Evolutionary conservation across 768 basidiomycete genomes (phyloP).

Genomic region (Suillus tomentosus): DNA sequence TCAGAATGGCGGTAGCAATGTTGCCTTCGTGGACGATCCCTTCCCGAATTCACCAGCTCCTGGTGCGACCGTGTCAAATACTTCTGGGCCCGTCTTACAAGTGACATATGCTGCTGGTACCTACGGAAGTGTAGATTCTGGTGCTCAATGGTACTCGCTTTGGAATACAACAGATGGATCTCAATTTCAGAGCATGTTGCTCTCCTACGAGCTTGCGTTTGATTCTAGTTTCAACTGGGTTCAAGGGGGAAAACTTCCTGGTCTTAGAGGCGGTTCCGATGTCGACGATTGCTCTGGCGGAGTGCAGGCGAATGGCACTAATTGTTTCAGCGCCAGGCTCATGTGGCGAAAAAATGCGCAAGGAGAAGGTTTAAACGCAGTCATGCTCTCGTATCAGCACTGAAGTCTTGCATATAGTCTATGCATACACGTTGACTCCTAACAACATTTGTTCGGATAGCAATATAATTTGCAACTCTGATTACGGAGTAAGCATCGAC

Average conservation of each 20-base stretch:
- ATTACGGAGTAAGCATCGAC: conserved; percentile 76
- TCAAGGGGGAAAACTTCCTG: conserved; percentile 76
- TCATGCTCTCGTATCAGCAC: not conserved
- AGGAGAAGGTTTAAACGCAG: conserved; percentile 62
- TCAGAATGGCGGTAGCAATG: conserved; percentile 54
- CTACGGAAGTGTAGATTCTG: conserved; percentile 61
- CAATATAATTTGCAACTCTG: conserved; percentile 65
- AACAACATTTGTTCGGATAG: conserved; percentile 58
- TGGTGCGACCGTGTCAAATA: conserved; percentile 29
- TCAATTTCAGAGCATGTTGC: conserved; percentile 64
- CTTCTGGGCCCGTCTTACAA: conserved; percentile 46
- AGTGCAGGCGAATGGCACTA: conserved; percentile 55
- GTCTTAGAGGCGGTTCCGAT: conserved; percentile 67
- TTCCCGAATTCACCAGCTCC: conserved; percentile 54
- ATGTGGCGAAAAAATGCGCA: conserved; percentile 73
- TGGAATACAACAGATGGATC: conserved; percentile 65
- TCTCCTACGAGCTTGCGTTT: conserved; percentile 78
- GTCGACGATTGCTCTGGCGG: conserved; percentile 72
- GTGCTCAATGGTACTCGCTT: conserved; percentile 65
- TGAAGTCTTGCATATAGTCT: conserved; percentile 48
- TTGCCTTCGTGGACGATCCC: conserved; percentile 68
- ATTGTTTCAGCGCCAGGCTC: conserved; percentile 72
- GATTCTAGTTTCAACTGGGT: conserved; percentile 67
- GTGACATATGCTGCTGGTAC: conserved; percentile 65
- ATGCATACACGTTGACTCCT: conserved; percentile 74